Conservation (phyloP, 768 basidiomycete species). For the Neoboletus brunneissimus region DNA sequence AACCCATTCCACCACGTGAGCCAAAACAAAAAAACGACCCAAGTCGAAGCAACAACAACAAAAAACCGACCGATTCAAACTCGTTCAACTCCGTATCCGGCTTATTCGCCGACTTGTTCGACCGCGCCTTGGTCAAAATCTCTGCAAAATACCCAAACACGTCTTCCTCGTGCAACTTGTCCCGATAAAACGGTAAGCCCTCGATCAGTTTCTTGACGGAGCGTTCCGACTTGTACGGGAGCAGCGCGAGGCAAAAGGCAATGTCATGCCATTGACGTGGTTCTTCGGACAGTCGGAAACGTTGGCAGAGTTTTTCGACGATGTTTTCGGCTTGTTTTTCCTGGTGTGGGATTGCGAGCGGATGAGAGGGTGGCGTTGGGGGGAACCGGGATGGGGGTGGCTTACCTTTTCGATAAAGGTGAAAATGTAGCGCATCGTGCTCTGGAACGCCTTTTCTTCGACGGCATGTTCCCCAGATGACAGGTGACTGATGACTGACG, state of each 20-base stretch:
- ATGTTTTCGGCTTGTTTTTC: slow-evolving; percentile 98
- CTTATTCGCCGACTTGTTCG: slow-evolving; percentile 89
- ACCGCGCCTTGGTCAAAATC: slow-evolving; percentile 88
- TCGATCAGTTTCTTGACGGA: slow-evolving; percentile 97
- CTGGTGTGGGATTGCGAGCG: slow-evolving; percentile 37
- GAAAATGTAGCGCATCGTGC: slow-evolving; percentile 93
- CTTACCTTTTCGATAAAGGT: slow-evolving; percentile 92
- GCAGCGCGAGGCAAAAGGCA: slow-evolving; percentile 88
- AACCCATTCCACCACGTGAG: not conserved
- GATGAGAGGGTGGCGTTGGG: not conserved
- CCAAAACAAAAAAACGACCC: too few relatives aligned
- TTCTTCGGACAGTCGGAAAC: slow-evolving; percentile 86
- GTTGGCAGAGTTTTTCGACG: slow-evolving; percentile 95
- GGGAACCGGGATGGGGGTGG: not conserved
- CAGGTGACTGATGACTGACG: slow-evolving; percentile 86
- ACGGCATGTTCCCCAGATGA: slow-evolving; percentile 89
- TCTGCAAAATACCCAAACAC: slow-evolving; percentile 85
- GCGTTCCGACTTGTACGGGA: slow-evolving; percentile 96
- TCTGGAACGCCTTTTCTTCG: slow-evolving; percentile 88
- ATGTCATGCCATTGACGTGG: slow-evolving; percentile 97
- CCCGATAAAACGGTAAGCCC: slow-evolving; percentile 87
- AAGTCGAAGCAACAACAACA: not conserved
- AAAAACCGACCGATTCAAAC: slow-evolving; percentile 70
- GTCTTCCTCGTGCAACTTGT: slow-evolving; percentile 86
- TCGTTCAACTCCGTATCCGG: slow-evolving; percentile 92